Base-by-base conservation (phyloP, 768 basidiomycete species). In the Leccinum ochraceum region DNA sequence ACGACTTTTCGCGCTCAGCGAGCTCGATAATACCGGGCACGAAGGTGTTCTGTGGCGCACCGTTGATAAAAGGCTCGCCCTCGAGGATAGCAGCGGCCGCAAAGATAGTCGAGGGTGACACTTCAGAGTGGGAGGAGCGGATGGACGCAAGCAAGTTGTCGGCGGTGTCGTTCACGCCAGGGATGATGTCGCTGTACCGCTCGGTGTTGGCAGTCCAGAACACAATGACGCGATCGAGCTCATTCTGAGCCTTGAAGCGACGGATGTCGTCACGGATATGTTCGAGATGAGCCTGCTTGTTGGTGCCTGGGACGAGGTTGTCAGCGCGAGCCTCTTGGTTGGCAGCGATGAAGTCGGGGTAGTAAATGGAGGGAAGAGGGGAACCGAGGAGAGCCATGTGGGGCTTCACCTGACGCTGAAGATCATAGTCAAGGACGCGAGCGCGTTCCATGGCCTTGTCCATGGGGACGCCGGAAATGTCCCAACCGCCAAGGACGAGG, bases 121-220 rank as follows among this genome's bases (percentile, higher is more conserved):
- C 89, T 75, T 98, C 96, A 20, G 83, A 80, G 80, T 98, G 95
- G 14, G 93, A 95, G 6, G 72, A 62, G 75, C 89, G 84, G 80
- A 99, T 92, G 11, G 95, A 80, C 42, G 79, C 77, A 66, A 99
- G 86, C 55, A 99, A 76, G 72, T 89, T 90, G 67, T 90, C 90
- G 2, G 94, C 89, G 14, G 94, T 95, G 73, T 99, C 95, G 76
- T 98, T 98, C 60, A 98, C 86, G 48, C 96, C 97, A 13, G 90
- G 83, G 74, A 98, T 88, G 76, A 99, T 87, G 63, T 94, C 94
- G 67, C 90, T 88, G 85, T 95, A 99, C 60, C 96, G 90, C 81
- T 98, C 97, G 17, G 96, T 99, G 80, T 99, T 98, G 67, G 93
- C 95, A 16, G 96, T 98, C 96, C 96, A 98, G 81, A 98, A 95